Base-by-base conservation (phyloP, 345 rosid species). In the Pistacia integerrima region DNA sequence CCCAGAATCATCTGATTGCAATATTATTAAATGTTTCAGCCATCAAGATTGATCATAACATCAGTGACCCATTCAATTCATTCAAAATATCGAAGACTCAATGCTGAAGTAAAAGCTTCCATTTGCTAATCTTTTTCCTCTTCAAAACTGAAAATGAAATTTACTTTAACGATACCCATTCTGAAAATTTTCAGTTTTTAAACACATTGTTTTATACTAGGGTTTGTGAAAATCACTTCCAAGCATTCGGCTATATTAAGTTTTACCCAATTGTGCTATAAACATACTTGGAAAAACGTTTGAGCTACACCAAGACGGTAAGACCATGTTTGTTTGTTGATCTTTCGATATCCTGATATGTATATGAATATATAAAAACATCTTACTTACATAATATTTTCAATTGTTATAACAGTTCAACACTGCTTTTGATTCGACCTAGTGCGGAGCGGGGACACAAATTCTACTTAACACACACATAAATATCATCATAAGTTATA, bases 1-100 rank as follows among this genome's bases (percentile, higher is more conserved):
- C 41, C n/a, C 13, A 54, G 54, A 41, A 17, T 4, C n/a, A 65
- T 36, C 56, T 2, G 14, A 66, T 18, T 59, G 17, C 30, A 22
- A 51, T 46, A 61, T 20, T 49, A 13, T 74, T 63, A 51, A 18
- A 48, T 25, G 48, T 30, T 11, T 74, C 69, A 30, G 30, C 44
- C 57, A 25, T 73, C 59, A 48, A 60, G 36, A 61, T 10, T 25
- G 67, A 48, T 73, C 62, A 60, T 73, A 68, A 61, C 20, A 7
- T 48, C 59, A 7, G 18, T 51, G 7, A 14, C 4, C 7, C 7
- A 0, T 72, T 13, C 17, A 14, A 44, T 22, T 44, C 6, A 71
- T 9, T 59, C 8, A 59, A 0, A 41, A 44, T 72, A 58, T 44
- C 51, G 12, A 17, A 13, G 55, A 58, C 14, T 17, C n/a, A 49